Evolutionary conservation across 768 basidiomycete species (phyloP).

Genomic region (Lactarius evosmus): DNA sequence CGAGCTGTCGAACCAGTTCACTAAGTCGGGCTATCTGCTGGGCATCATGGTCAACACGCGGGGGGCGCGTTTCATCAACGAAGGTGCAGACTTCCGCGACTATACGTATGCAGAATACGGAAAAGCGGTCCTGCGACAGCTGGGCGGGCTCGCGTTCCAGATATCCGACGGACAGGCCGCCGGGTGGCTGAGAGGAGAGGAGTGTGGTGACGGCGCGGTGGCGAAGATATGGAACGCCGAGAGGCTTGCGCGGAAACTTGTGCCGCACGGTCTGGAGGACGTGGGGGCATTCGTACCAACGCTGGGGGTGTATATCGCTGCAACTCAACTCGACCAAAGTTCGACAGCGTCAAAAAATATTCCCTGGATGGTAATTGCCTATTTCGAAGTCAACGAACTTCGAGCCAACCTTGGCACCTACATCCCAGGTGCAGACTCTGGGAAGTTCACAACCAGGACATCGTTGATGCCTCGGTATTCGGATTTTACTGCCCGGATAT

Average conservation of each 20-base stretch:
- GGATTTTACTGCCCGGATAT: too few relatives aligned
- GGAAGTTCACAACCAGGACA: too few relatives aligned
- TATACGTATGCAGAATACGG: constrained; percentile 73
- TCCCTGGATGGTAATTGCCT: too few relatives aligned
- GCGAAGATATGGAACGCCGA: constrained; percentile 49
- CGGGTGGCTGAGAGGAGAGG: constrained; percentile 52
- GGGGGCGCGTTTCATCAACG: constrained; percentile 65
- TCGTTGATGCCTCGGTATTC: too few relatives aligned
- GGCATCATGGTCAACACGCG: constrained; percentile 63
- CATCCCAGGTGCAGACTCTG: too few relatives aligned
- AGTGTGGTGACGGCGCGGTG: constrained; percentile 62
- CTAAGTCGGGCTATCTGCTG: constrained; percentile 70
- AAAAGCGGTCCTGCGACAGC: constrained; percentile 54
- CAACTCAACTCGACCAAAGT: too few relatives aligned
- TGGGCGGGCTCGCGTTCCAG: constrained; percentile 60
- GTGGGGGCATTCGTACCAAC: constrained; percentile 45
- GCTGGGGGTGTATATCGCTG: constrained; percentile 49
- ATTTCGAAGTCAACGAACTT: too few relatives aligned
- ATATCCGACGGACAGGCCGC: constrained; percentile 54
- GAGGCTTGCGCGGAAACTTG: constrained; percentile 49
- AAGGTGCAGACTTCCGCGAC: constrained; percentile 69
- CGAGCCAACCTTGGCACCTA: too few relatives aligned
- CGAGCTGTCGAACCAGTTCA: constrained; percentile 62
- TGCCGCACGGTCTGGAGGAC: constrained; percentile 45
- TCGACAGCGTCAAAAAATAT: too few relatives aligned